These are phyloP conservation scores for Epichloe aotearoae DNA, from an alignment of 2,329 filamentous ascomycete species.

Conservation along the genomic window DNA sequence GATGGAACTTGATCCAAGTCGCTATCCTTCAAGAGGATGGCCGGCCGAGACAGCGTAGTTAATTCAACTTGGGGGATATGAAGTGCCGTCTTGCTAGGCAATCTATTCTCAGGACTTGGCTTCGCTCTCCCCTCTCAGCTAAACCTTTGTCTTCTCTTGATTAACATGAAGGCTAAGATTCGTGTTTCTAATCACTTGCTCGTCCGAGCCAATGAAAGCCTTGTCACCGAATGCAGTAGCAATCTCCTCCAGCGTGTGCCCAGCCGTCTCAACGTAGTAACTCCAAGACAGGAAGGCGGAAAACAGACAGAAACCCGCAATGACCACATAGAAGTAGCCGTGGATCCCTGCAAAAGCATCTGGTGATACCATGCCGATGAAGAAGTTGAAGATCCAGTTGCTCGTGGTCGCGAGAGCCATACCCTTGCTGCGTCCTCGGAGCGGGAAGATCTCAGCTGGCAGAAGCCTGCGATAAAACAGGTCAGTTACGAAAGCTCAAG, in stretches of 20 bases:
- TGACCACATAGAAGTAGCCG: conserved; percentile 29
- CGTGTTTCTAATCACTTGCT: conserved; percentile 4
- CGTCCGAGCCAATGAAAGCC: conserved; percentile 17
- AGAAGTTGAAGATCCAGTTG: conserved; percentile 23
- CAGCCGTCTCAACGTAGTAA: conserved; percentile 28
- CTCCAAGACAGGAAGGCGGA: conserved; percentile 21
- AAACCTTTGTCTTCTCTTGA: background rate
- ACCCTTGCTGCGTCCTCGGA: conserved; percentile 25
- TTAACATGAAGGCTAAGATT: background rate
- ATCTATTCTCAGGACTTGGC: no score
- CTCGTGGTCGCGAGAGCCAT: conserved; percentile 25
- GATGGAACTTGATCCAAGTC: no score
- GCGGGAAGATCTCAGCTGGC: conserved; percentile 18
- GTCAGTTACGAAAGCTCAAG: no score
- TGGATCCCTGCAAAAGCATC: conserved; percentile 27
- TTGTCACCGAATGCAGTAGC: conserved; percentile 27
- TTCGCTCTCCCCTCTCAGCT: background rate
- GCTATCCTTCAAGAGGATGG: no score
- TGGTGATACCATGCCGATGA: conserved; percentile 24
- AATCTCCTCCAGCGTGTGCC: conserved; percentile 24
- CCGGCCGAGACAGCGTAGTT: no score
- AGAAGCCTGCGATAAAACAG: conserved; percentile 13
- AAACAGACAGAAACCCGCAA: conserved; percentile 25
- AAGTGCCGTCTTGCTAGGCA: no score
- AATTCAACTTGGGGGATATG: no score